Evolutionary conservation across 441 rosid species (phyloP).

Genomic region (Gossypium davidsonii): DNA sequence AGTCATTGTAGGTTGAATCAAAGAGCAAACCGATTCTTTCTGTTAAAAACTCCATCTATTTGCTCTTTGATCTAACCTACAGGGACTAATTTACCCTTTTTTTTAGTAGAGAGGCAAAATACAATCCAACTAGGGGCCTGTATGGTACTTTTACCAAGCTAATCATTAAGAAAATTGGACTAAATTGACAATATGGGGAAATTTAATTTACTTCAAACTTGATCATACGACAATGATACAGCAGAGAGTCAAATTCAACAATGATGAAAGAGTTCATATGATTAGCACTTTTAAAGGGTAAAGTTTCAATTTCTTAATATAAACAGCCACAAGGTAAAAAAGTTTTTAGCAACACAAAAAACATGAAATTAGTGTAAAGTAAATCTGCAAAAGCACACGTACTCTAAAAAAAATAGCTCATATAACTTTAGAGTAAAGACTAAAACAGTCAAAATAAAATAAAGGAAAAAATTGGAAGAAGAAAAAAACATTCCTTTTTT

Average conservation of each 20-base stretch:
- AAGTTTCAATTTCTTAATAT: background rate
- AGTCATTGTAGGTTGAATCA: no score
- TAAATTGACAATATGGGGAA: background rate
- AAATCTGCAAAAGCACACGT: background rate
- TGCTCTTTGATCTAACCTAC: no score
- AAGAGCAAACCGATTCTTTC: no score
- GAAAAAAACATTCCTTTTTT: background rate
- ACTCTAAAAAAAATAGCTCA: background rate
- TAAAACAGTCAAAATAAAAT: conserved; percentile 1
- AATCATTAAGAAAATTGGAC: background rate
- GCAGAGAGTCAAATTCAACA: background rate
- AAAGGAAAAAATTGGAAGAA: background rate
- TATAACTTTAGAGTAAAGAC: background rate
- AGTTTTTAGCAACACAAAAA: conserved; percentile 6
- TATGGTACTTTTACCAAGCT: background rate
- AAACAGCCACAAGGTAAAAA: background rate
- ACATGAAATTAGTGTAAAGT: background rate
- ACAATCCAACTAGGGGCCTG: no score
- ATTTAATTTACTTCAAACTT: conserved; percentile 1
- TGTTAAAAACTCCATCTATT: no score
- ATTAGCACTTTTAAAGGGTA: background rate
- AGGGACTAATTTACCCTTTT: no score
- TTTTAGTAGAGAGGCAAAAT: no score
- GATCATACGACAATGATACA: background rate
- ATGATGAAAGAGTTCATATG: conserved; percentile 10